Conservation (phyloP, 2,329 filamentous ascomycete species). For the Sphaceloma murrayae region DNA sequence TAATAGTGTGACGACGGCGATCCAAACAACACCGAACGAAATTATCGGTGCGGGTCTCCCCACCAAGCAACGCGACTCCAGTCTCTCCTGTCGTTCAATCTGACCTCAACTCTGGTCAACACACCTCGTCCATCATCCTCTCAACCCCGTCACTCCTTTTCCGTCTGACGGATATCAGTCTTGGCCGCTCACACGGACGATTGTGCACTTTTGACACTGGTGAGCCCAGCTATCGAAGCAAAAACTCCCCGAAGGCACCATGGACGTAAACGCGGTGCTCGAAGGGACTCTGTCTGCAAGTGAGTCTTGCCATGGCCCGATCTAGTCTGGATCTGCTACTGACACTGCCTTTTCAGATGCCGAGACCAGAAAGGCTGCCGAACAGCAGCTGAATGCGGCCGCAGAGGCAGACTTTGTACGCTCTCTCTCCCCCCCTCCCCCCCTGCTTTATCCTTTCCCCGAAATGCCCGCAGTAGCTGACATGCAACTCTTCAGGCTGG, state of each 20-base stretch:
- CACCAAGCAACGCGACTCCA: constrained; percentile 16
- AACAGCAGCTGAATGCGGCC: constrained; percentile 87
- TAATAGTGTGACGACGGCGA: neutral
- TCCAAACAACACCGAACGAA: constrained; percentile 2
- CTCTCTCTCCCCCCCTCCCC: too few species aligned
- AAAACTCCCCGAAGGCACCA: constrained; percentile 40
- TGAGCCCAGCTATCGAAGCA: neutral
- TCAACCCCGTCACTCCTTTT: constrained; percentile 10
- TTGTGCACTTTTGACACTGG: too few species aligned
- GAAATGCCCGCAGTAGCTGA: constrained; percentile 22
- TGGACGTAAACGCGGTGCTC: constrained; percentile 98
- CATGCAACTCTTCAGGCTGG: constrained; percentile 53
- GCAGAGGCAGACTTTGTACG: constrained; percentile 92
- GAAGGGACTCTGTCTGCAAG: constrained; percentile 81
- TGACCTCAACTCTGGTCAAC: constrained; percentile 12
- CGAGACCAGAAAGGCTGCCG: constrained; percentile 76
- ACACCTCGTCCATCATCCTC: neutral
- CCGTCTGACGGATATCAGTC: neutral
- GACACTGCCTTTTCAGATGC: constrained; percentile 55
- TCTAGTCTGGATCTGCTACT: neutral
- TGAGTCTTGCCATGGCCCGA: too few species aligned
- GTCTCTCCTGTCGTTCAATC: too few species aligned
- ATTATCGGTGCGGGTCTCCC: constrained; percentile 16
- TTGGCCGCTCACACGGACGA: neutral
- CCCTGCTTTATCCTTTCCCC: constrained; percentile 26